Evolutionary conservation across 768 basidiomycete genomes (phyloP), one percentile per base, ranked within the genome.

Genomic region (Psilocybe azurescens): DNA sequence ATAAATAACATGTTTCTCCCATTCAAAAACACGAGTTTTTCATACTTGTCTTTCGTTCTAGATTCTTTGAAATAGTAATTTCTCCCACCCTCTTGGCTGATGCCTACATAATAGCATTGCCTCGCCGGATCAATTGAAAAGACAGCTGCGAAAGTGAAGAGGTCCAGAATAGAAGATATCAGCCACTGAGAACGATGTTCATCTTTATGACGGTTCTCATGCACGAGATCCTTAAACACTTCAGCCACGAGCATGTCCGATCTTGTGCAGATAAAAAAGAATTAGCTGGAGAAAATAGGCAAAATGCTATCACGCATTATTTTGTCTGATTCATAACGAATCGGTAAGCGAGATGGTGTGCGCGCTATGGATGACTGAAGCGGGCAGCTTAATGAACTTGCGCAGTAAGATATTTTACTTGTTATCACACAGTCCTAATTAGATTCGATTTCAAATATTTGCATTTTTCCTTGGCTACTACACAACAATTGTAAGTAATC

Each of bases 181-280:
- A 36, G 33, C 11, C 33, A 36, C 47, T 48, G 47, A 53, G 50
- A 41, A 55, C 24, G 5, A 50, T 32, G 14, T 32, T 11, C 36
- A 39, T 52, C 11, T 44, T 16, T 41, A 52, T 8, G 51, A n/a
- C 55, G 11, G 30, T 56, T 58, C 56, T 52, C 61, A 51, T 61
- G 38, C 44, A 24, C 38, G 24, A 56, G 38, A 52, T n/a, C 49
- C 58, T 32, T 30, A 50, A 39, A 36, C 50, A 46, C 44, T 28
- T 33, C 61, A 56, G 53, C 63, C 58, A 64, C 63, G 63, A 64
- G 24, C 51, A 60, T 64, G 59, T 64, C 63, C 63, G 63, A 60
- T 11, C 7, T 24, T 11, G 33, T 11, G 33, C 33, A 36, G 33
- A 36, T 36, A 7, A 36, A 11, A 36, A 36, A 36, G 33, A 7